phyloP scores from a whole-genome alignment of 2,329 filamentous ascomycete species.

The Cladosporium sp. region DNA sequence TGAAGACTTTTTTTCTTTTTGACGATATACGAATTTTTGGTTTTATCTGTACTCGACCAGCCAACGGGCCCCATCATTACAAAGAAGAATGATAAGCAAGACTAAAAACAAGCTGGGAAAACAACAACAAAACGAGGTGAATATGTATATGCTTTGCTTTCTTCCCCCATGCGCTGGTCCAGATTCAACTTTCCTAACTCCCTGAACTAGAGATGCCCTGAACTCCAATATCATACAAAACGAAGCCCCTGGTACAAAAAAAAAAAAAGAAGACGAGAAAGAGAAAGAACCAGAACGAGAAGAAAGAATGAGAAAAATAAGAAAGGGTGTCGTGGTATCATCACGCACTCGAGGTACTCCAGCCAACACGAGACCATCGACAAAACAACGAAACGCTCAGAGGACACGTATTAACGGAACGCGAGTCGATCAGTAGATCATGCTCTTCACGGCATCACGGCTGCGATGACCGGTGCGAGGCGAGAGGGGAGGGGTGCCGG shows the following conservation, averaged over 20 bases:
- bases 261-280: background rate
- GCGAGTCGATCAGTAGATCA: slow-evolving; percentile 36
- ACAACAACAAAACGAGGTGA: background rate
- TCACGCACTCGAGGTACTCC: slow-evolving; percentile 6
- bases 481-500: slow-evolving; percentile 37
- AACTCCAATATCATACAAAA: slow-evolving; percentile 18
- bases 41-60: background rate
- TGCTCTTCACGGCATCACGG: slow-evolving; percentile 40
- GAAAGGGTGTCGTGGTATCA: slow-evolving; percentile 8
- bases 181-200: background rate
- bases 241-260: background rate
- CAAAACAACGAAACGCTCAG: background rate
- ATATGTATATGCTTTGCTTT: slow-evolving; percentile 8
- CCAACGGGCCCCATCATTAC: background rate
- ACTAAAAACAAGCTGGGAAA: background rate
- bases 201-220: slow-evolving; percentile 2
- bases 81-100: background rate
- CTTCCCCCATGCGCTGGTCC: background rate
- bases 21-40: background rate
- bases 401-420: background rate
- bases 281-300: background rate
- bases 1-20: background rate
- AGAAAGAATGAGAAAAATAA: background rate
- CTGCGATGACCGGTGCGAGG: slow-evolving; percentile 32
- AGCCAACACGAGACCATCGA: background rate